Evolutionary conservation across 352 stramenopile species (phyloP), one percentile per base, ranked within the genome.

Genomic region (Blastocystis sp.): DNA sequence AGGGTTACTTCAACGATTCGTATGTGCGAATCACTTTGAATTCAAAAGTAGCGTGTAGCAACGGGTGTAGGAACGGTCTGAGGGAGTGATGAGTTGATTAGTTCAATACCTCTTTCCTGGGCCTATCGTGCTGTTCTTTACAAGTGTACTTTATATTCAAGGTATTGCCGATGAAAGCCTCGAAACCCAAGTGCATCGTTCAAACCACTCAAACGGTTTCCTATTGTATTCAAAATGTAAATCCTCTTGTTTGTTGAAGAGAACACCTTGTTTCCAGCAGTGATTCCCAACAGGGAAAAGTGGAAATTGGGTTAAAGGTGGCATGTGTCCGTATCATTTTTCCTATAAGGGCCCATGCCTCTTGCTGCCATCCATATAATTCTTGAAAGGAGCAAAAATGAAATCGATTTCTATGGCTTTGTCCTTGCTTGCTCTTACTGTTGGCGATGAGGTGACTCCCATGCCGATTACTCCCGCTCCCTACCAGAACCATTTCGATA

Each of bases 331-430:
- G 17, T 69, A 40, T 84, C 40, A 66, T 66, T 10, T 21, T 59
- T 34, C 14, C 6, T 59, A 14, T 69, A 40, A 59, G 74, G 74
- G 74, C 38, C 74, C 74, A 68, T 6, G 7, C 19, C 7, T 48
- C 9, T 81, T 14, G 52, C 7, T 69, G n/a, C 71, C 71, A 81
- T 68, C 60, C 68, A 54, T 69, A 68, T 84, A 69, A 79, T 70
- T 63, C 40, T 76, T 6, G 6, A 70, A 84, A 69, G 54, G 66
- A 69, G 42, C 54, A 17, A 38, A 40, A 4, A 34, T 57, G 48
- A 57, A 57, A 57, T 57, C 48, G 14, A 57, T 57, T 57, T 57
- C 48, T 17, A 7, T 57, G 6, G 48, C 28, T 60, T 28, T 52
- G 40, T 59, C 66, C 4, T 68, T 66, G 38, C 17, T 84, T 70